A percentile compares a stretch with the other conserved stretches of the same genome.
Conservation (phyloP, 73 alveolate species). For the Symbiodinium natans region DNA sequence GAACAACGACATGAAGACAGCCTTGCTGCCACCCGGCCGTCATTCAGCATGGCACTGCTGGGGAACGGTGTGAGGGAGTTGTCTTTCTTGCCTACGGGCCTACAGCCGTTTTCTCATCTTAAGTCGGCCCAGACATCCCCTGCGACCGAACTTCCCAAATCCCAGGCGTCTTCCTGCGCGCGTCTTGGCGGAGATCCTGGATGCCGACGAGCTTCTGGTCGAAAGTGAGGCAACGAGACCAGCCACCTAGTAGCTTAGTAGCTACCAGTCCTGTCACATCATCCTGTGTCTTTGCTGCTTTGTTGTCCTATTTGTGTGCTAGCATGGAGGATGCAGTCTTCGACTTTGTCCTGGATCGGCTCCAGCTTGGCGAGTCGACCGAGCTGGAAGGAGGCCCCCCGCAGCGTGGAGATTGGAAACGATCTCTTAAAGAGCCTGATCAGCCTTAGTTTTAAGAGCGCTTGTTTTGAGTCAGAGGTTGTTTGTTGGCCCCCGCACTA, state of each 20-base stretch:
- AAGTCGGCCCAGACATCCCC: too few species aligned
- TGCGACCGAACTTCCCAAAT: too few species aligned
- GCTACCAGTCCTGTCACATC: too few species aligned
- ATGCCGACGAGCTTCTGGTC: conserved; percentile 78
- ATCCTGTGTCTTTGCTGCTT: too few species aligned
- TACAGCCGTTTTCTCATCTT: too few species aligned
- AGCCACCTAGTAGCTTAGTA: too few species aligned
- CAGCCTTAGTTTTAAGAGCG: too few species aligned
- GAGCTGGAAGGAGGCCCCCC: conserved; percentile 28
- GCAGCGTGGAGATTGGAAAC: background rate
- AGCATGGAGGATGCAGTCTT: conserved; percentile 41
- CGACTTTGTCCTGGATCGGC: conserved; percentile 61
- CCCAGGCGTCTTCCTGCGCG: conserved; percentile 89
- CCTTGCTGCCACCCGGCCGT: conserved; percentile 49
- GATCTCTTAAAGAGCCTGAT: too few species aligned
- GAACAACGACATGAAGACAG: conserved; percentile 68
- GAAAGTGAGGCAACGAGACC: conserved; percentile 43
- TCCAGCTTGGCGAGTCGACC: conserved; percentile 51
- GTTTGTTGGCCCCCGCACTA: too few species aligned
- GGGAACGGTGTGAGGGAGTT: too few species aligned
- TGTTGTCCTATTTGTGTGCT: background rate
- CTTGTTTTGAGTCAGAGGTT: too few species aligned
- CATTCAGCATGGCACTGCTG: background rate
- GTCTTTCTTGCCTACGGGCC: too few species aligned
- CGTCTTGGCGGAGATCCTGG: conserved; percentile 83